Conservation (phyloP, 306 rosid species). For the Amphicarpaea edgeworthii region DNA sequence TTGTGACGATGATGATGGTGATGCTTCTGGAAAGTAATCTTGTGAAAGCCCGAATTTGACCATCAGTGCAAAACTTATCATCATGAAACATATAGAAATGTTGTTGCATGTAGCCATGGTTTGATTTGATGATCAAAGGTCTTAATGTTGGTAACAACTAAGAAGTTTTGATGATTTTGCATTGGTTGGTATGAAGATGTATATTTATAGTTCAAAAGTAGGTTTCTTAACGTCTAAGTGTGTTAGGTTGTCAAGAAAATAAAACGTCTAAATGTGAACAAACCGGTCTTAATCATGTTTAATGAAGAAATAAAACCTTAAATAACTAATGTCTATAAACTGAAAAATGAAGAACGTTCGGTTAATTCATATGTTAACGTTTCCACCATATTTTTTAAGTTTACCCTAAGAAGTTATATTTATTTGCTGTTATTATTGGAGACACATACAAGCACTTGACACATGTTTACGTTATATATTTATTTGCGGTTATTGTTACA, state of each 20-base stretch:
- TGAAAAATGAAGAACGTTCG: too few relatives aligned
- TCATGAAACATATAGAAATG: not conserved
- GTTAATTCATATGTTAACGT: too few relatives aligned
- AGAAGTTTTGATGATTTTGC: not conserved
- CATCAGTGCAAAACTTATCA: not conserved
- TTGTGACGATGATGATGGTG: not conserved
- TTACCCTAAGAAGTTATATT: too few relatives aligned
- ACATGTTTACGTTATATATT: too few relatives aligned
- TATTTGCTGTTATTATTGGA: too few relatives aligned
- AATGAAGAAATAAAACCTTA: not conserved
- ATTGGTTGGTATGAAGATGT: not conserved
- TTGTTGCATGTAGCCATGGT: not conserved
- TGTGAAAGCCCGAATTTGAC: not conserved
- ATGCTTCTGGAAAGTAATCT: not conserved
- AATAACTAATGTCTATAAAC: not conserved
- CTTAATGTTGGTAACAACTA: not conserved
- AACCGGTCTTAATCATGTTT: not conserved
- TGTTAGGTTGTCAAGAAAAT: too few relatives aligned
- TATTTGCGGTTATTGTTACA: too few relatives aligned
- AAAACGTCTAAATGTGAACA: too few relatives aligned
- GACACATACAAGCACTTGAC: too few relatives aligned
- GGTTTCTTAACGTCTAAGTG: not conserved
- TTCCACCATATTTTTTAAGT: too few relatives aligned
- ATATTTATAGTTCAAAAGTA: not conserved
- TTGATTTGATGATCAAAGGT: not conserved